A percentile compares a stretch with the other conserved stretches of the same genome.
phyloP scores from a whole-genome alignment of 345 rosid species.

The Schrenkiella parvula region DNA sequence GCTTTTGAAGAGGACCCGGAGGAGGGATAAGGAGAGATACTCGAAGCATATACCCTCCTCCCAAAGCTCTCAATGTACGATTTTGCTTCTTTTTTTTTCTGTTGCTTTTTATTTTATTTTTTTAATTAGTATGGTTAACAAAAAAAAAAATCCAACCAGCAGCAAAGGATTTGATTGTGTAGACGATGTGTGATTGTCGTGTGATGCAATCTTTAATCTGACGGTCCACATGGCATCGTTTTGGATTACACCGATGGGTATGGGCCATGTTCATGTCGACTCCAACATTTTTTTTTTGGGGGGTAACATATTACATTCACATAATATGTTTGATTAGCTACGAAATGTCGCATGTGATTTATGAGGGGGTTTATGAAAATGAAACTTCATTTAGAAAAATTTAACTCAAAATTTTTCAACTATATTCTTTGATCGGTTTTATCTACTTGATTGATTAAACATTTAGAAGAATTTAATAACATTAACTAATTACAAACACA shows the following conservation, averaged over 20 bases:
- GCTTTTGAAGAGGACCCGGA: conserved; percentile 19
- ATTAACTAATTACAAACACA: not conserved
- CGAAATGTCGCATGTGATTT: not conserved
- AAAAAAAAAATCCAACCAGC: conserved; percentile 5
- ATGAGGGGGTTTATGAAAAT: not conserved
- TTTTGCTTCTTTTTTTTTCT: not conserved
- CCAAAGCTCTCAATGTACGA: not conserved
- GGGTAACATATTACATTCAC: not conserved
- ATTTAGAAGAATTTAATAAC: not conserved
- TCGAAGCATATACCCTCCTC: conserved; percentile 59
- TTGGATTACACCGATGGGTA: conserved; percentile 19
- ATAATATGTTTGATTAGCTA: not conserved
- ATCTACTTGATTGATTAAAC: not conserved
- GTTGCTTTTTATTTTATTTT: not conserved
- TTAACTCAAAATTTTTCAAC: too few relatives aligned
- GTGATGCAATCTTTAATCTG: conserved; percentile 29
- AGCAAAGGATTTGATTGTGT: conserved; percentile 20
- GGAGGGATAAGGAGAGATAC: conserved; percentile 57
- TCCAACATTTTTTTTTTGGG: not conserved
- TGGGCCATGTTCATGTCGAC: conserved; percentile 31
- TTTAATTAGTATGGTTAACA: not conserved
- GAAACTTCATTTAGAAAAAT: too few relatives aligned
- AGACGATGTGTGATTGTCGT: conserved; percentile 27
- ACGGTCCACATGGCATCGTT: conserved; percentile 14
- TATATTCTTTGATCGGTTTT: not conserved